phyloP scores from a whole-genome alignment of 495 filamentous ascomycete genomes.

The Neurospora sp. region DNA sequence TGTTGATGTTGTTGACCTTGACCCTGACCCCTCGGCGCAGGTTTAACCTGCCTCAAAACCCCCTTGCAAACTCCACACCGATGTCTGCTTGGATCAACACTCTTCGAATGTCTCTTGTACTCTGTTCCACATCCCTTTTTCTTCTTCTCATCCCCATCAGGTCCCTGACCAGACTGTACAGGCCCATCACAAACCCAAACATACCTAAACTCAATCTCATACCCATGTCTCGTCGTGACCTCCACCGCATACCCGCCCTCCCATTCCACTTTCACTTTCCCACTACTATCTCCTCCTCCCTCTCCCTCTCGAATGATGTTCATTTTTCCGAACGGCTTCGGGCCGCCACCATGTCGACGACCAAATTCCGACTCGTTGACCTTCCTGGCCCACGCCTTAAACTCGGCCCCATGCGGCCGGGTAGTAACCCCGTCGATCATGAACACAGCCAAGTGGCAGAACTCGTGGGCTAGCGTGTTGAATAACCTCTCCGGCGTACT shows the following conservation, averaged over 20 bases:
- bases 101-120: slow-evolving; percentile 75
- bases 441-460: slow-evolving; percentile 85
- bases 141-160: not conserved
- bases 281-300: too few species aligned
- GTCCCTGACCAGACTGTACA: not conserved
- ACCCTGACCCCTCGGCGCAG: slow-evolving; percentile 50
- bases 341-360: not conserved
- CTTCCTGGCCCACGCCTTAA: slow-evolving; percentile 58
- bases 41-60: slow-evolving; percentile 65
- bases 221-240: slow-evolving; percentile 80
- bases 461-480: slow-evolving; percentile 88
- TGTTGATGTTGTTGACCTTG: not conserved
- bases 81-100: slow-evolving; percentile 55
- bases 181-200: slow-evolving; percentile 61
- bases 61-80: slow-evolving; percentile 64
- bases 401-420: slow-evolving; percentile 71
- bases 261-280: not conserved
- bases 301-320: not conserved
- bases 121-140: slow-evolving; percentile 42
- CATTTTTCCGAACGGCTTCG: not conserved
- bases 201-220: slow-evolving; percentile 84
- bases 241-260: slow-evolving; percentile 32
- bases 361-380: not conserved
- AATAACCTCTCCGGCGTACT: slow-evolving; percentile 64
- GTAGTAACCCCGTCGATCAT: slow-evolving; percentile 60